Evolutionary conservation across 257 asterid genomes (phyloP), one percentile per base, ranked within the genome.

Genomic region (Verbascum thapsus): DNA sequence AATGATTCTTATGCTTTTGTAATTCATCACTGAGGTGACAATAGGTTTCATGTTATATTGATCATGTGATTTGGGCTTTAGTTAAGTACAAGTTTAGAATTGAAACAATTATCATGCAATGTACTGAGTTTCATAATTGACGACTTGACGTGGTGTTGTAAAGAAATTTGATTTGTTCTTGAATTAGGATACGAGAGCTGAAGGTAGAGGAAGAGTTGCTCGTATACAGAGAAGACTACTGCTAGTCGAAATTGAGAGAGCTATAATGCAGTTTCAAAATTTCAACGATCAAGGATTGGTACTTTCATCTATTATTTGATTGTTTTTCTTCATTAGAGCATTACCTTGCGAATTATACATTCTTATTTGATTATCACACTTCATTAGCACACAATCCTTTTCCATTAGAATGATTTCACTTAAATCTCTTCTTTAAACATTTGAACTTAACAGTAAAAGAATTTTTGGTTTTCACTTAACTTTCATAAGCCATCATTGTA

Each of bases 161-260:
- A 13, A 44, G 48, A 49, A 38, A 63, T 53, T 7, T 56, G 57
- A 48, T 67, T 35, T 30, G 8, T 43, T 52, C 51, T 68, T 68
- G 62, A 77, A 80, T 68, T 76, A 92, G 99, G 99, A 92, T 71
- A 79, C 86, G 9, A 79, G 91, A 85, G 96, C 97, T 53, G 96
- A 89, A 85, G 99, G 99, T 45, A 82, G 91, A 76, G 99, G 99
- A 73, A 81, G 96, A 79, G 86, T 80, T 77, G 97, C 99, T 71
- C 87, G 97, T 54, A 81, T 89, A 39, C 97, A 89, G 60, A 86
- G 99, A 82, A 77, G 99, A 79, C 78, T 87, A 63, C 72, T 89
- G 63, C 67, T 89, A 32, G 94, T 80, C 72, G 96, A 89, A 74
- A 83, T 92, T 68, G 91, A 89, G 79, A 87, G 94, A 75, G 88